These are phyloP conservation scores for Lippia alba DNA, from an alignment of 305 asterid genomes.

Conservation along the genomic window DNA sequence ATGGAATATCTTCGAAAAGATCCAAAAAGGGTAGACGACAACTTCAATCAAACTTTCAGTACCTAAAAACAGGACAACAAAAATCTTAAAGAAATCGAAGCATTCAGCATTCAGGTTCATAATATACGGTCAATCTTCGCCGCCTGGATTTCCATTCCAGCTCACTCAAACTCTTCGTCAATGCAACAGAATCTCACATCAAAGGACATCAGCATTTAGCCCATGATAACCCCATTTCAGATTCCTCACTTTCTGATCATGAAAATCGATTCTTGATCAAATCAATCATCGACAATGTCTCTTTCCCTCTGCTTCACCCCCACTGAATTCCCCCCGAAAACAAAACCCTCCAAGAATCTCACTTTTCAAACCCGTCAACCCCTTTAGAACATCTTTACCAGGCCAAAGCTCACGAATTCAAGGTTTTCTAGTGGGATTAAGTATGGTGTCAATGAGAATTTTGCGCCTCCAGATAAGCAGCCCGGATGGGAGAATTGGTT, in stretches of 20 bases:
- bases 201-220: not conserved
- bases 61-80: not conserved
- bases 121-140: slow-evolving; percentile 19
- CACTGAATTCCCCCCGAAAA: slow-evolving; percentile 39
- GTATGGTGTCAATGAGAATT: slow-evolving; percentile 34
- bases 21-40: too few species aligned
- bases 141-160: slow-evolving; percentile 15
- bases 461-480: slow-evolving; percentile 46
- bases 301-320: slow-evolving; percentile 60
- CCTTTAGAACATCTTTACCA: slow-evolving; percentile 32
- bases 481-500: slow-evolving; percentile 67
- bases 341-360: slow-evolving; percentile 40
- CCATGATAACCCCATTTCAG: not conserved
- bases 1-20: too few species aligned
- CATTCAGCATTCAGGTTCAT: slow-evolving; percentile 5
- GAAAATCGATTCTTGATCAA: not conserved
- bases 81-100: not conserved
- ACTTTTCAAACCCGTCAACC: slow-evolving; percentile 42
- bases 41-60: too few species aligned
- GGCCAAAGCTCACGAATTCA: slow-evolving; percentile 31
- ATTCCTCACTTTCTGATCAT: not conserved
- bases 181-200: not conserved
- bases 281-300: slow-evolving; percentile 50
- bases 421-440: slow-evolving; percentile 25
- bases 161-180: not conserved